A percentile compares a stretch with the other conserved stretches of the same genome.
Evolutionary conservation across 164 flowering plant genomes (phyloP).

Genomic region (Chimonanthus salicifolius): DNA sequence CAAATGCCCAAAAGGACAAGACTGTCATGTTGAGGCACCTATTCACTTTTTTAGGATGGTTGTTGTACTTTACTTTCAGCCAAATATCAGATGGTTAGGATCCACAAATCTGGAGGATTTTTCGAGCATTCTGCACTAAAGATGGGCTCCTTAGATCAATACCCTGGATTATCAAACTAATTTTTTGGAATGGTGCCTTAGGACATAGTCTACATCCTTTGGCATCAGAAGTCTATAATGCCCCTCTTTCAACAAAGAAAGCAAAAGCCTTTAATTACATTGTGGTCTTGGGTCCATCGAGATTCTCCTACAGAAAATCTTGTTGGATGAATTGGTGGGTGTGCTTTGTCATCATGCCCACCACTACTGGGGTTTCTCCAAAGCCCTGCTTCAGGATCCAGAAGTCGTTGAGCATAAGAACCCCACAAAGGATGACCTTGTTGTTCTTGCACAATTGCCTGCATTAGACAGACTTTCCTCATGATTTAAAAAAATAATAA

Average conservation of each 20-base stretch:
- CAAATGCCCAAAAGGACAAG: too few species aligned
- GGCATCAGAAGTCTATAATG: too few species aligned
- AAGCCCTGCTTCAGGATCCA: constrained; percentile 69
- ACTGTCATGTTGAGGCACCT: too few species aligned
- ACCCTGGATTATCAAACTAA: too few species aligned
- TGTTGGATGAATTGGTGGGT: constrained; percentile 99
- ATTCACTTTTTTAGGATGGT: too few species aligned
- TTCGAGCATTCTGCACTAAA: too few species aligned
- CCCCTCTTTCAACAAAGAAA: neutral
- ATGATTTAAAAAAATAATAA: neutral
- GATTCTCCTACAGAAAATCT: constrained; percentile 86
- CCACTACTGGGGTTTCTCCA: constrained; percentile 92
- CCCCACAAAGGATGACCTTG: constrained; percentile 90
- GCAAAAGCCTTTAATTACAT: constrained; percentile 35
- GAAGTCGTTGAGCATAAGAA: constrained; percentile 69
- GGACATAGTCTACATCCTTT: too few species aligned
- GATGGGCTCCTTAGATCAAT: too few species aligned
- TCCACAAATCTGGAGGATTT: too few species aligned
- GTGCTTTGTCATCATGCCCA: constrained; percentile 98
- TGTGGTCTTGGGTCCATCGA: constrained; percentile 86
- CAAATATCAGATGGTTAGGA: too few species aligned
- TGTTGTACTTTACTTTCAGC: too few species aligned
- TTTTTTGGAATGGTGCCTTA: too few species aligned
- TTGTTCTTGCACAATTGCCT: constrained; percentile 91
- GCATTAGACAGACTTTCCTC: constrained; percentile 2